Evolutionary conservation across 1,284 basidiomycete genomes (phyloP), one percentile per base, ranked within the genome.

Genomic region (Malassezia dermatis): DNA sequence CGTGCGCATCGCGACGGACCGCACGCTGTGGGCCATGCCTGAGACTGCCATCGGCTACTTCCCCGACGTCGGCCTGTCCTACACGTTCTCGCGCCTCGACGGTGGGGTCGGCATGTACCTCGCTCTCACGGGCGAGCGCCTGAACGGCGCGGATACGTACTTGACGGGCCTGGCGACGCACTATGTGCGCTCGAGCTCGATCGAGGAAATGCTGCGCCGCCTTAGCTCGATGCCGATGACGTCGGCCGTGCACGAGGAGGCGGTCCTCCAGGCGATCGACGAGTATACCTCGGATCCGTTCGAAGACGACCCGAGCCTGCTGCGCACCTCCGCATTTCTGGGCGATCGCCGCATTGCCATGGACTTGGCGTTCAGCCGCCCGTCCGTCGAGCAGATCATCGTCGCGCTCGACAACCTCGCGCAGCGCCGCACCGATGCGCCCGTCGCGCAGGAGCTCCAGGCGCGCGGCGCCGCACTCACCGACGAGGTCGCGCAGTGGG

Each of bases 1-100:
- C 0, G 89, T 98, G 77, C 82, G 94, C 59, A 81, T 99, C 56
- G 91, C 91, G 3, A 96, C 94, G 3, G 89, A 95, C 75, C 86
- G 86, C 41, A 95, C 93, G 0, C n/a, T 73, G 41, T 69, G 69
- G 34, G 86, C 90, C n/a, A 98, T 98, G 93, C 94, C 94, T 31
- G 71, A 74, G 57, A 71, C 69, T 8, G 68, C 65, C n/a, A 74
- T 74, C 39, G 71, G 71, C 32, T 73, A 70, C 59, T 74, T 80
- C 65, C 89, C 89, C 27, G 89, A 93, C 76, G 93, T 98, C 46
- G 94, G 94, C 32, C 86, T 86, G 39, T 90, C 83, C 64, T 86
- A 85, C 77, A 90, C 89, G 77, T 79, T 98, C 50, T 84, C 89
- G 26, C 82, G 85, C 63, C 78, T 98, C 53, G 94, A 99, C 73